Base-by-base conservation (phyloP, 2,329 filamentous ascomycete species). In the Fusarium falciforme region DNA sequence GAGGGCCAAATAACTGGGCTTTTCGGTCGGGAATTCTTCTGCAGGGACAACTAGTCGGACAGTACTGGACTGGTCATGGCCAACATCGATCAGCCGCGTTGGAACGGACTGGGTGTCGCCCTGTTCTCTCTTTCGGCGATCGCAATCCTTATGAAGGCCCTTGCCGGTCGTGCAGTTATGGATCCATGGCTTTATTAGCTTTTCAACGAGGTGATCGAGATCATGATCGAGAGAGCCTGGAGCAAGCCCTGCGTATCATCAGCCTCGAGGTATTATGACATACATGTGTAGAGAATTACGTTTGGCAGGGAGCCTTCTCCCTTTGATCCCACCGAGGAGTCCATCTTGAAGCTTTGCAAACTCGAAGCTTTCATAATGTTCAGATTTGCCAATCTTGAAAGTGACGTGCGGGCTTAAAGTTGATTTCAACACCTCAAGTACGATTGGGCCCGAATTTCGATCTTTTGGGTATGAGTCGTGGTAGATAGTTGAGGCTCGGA, bases 51-150 rank as follows among this genome's bases (percentile, higher is more conserved):
- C 52, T 2, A 59, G 14, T 27, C 47, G 61, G 14, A 57, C 36
- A 10, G 17, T 44, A 5, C 17, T 10, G 3, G 49, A 44, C 16
- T 12, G 12, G 2, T 17, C 25, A 12, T 14, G 7, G 3, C 62
- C 52, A n/a, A 65, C 62, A 31, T 65, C 62, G 10, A 65, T 59
- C 1, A 65, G n/a, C 20, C 62, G 35, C 4, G 62, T 65, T n/a
- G 62, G 62, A n/a, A 49, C 7, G 20, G 27, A 35, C 2, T 22
- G 31, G 14, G 17, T 20, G 16, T 38, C 29, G 36, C 25, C 10
- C 17, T 44, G 31, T 11, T n/a, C n/a, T n/a, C 14, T 22, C 6
- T 20, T 29, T 14, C 12, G 27, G 17, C 10, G 27, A n/a, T 12
- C 38, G 22, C 62, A 65, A 16, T 64, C 11, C 12, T 38, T 2